Conservation (phyloP, 768 basidiomycete genomes). For the Lactarius psammicola region DNA sequence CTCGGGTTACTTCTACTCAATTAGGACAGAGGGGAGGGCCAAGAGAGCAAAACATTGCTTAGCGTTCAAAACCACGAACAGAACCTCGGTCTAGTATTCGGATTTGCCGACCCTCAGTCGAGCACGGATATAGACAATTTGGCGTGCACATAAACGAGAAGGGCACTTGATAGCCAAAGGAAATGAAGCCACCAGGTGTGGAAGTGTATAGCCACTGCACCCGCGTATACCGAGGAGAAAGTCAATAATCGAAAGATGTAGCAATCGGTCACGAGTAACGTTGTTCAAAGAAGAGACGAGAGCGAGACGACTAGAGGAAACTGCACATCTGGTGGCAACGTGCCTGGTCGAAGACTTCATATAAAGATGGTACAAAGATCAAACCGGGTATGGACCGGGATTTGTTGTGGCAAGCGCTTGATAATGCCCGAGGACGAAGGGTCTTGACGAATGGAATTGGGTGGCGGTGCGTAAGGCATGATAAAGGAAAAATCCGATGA, state of each 20-base stretch:
- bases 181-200: background rate
- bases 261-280: background rate
- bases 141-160: background rate
- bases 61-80: background rate
- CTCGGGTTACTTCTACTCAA: background rate
- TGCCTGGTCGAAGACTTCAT: background rate
- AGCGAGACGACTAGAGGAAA: background rate
- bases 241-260: background rate
- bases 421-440: background rate
- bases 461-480: background rate
- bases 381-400: background rate
- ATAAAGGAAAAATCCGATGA: background rate
- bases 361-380: background rate
- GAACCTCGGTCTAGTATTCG: background rate
- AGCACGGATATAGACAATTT: background rate
- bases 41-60: background rate
- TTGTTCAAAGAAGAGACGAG: background rate
- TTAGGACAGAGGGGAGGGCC: background rate
- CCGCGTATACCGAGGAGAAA: background rate
- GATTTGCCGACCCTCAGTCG: background rate
- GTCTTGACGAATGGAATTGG: background rate
- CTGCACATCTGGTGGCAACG: background rate
- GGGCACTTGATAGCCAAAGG: background rate
- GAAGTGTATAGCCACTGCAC: too few relatives aligned
- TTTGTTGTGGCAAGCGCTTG: background rate